These are phyloP conservation scores for Xylariaceae sp. DNA, from an alignment of 2,329 filamentous ascomycete genomes.

Conservation along the genomic window DNA sequence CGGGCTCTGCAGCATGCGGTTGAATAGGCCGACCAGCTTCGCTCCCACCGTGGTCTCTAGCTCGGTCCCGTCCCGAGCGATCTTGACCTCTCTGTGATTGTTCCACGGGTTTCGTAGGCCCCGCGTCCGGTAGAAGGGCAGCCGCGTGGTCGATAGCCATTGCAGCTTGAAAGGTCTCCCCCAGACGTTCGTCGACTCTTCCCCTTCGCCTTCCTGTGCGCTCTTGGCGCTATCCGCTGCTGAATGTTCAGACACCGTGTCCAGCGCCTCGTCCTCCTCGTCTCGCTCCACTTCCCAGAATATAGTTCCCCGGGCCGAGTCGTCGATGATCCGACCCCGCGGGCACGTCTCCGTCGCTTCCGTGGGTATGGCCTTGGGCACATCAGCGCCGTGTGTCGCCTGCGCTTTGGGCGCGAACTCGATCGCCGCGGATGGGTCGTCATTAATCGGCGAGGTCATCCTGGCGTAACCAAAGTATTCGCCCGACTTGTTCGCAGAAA, in stretches of 20 bases:
- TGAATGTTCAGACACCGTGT: conserved; percentile 29
- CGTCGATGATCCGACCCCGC: conserved; percentile 82
- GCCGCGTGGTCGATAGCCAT: conserved; percentile 76
- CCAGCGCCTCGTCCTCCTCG: conserved; percentile 38
- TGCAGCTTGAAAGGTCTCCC: conserved; percentile 88
- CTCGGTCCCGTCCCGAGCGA: conserved; percentile 90
- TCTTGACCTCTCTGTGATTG: conserved; percentile 90
- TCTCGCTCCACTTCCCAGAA: conserved; percentile 84
- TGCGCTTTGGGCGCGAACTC: conserved; percentile 64
- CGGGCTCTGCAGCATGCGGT: conserved; percentile 46
- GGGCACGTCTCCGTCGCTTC: conserved; percentile 73
- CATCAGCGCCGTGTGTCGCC: conserved; percentile 53
- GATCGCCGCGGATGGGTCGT: conserved; percentile 65
- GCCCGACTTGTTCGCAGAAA: conserved; percentile 95
- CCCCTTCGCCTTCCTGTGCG: conserved; percentile 36
- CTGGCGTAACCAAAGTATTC: conserved; percentile 94
- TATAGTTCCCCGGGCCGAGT: conserved; percentile 88
- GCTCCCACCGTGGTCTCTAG: conserved; percentile 77
- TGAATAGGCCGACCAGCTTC: conserved; percentile 73
- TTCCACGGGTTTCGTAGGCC: conserved; percentile 93
- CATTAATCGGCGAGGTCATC: conserved; percentile 79
- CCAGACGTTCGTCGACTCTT: conserved; percentile 67
- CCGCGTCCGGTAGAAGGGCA: conserved; percentile 85
- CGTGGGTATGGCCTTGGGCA: conserved; percentile 75
- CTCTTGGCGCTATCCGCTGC: conserved; percentile 27